Evolutionary conservation across 345 rosid genomes (phyloP).

Genomic region (Rhizophora mangle): DNA sequence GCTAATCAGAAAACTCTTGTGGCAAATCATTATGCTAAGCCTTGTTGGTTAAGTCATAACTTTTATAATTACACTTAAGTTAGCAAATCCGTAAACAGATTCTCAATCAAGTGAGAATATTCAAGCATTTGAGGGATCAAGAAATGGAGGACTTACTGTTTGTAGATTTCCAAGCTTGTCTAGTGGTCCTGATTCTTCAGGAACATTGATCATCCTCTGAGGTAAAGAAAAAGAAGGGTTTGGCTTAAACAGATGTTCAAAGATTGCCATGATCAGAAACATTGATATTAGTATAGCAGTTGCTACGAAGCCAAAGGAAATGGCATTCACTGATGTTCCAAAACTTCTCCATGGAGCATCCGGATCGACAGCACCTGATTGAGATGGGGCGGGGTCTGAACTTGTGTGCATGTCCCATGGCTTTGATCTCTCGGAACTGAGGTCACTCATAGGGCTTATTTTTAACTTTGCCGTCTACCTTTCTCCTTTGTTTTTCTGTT

Average conservation of each 20-base stretch:
- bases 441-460: constrained; percentile 37
- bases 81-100: too few species aligned
- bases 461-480: not conserved
- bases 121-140: too few species aligned
- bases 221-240: constrained; percentile 56
- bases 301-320: constrained; percentile 90
- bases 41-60: too few species aligned
- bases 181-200: constrained; percentile 27
- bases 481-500: not conserved
- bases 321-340: constrained; percentile 72
- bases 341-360: constrained; percentile 60
- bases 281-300: constrained; percentile 85
- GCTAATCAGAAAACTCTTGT: too few species aligned
- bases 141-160: constrained; percentile 33
- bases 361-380: constrained; percentile 20
- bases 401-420: constrained; percentile 56
- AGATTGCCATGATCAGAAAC: constrained; percentile 93
- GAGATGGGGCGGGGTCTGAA: constrained; percentile 39
- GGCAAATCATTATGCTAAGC: too few species aligned
- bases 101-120: too few species aligned
- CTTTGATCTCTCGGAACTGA: constrained; percentile 48
- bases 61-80: too few species aligned
- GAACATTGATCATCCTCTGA: constrained; percentile 18
- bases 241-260: constrained; percentile 83
- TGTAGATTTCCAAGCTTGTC: constrained; percentile 41